These are phyloP conservation scores for Talaromyces sp. DNA, from an alignment of 2,329 filamentous ascomycete genomes.

Conservation along the genomic window DNA sequence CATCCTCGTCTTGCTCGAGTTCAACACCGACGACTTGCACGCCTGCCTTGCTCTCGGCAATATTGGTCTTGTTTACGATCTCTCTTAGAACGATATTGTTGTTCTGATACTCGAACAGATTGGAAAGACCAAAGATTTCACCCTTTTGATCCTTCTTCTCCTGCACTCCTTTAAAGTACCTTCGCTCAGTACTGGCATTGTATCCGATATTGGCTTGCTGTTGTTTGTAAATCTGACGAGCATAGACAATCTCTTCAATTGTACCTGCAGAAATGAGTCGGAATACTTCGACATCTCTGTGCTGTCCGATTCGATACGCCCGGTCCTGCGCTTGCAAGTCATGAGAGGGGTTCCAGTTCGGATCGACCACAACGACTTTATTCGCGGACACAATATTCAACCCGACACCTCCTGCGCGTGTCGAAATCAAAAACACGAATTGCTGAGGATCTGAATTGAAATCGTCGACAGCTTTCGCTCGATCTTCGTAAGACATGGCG, in stretches of 20 bases:
- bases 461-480: slow-evolving; percentile 76
- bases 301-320: slow-evolving; percentile 92
- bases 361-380: slow-evolving; percentile 95
- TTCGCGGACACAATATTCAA: slow-evolving; percentile 97
- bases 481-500: slow-evolving; percentile 75
- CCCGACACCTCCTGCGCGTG: slow-evolving; percentile 86
- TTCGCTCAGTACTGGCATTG: slow-evolving; percentile 82
- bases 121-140: slow-evolving; percentile 87
- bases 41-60: slow-evolving; percentile 85
- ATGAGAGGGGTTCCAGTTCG: slow-evolving; percentile 95
- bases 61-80: slow-evolving; percentile 97
- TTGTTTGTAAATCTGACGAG: slow-evolving; percentile 96
- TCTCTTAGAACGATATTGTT: slow-evolving; percentile 81
- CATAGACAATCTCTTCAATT: slow-evolving; percentile 96
- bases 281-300: slow-evolving; percentile 90
- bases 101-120: slow-evolving; percentile 78
- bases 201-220: slow-evolving; percentile 98
- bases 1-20: slow-evolving; percentile 56
- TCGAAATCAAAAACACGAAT: slow-evolving; percentile 95
- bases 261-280: slow-evolving; percentile 86
- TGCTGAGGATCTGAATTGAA: slow-evolving; percentile 85
- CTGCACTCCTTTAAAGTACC: slow-evolving; percentile 94
- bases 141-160: slow-evolving; percentile 77
- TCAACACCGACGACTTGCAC: slow-evolving; percentile 77
- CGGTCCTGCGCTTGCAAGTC: slow-evolving; percentile 95